These are phyloP conservation scores for Litchi chinensis DNA, from an alignment of 345 rosid species.

Conservation along the genomic window DNA sequence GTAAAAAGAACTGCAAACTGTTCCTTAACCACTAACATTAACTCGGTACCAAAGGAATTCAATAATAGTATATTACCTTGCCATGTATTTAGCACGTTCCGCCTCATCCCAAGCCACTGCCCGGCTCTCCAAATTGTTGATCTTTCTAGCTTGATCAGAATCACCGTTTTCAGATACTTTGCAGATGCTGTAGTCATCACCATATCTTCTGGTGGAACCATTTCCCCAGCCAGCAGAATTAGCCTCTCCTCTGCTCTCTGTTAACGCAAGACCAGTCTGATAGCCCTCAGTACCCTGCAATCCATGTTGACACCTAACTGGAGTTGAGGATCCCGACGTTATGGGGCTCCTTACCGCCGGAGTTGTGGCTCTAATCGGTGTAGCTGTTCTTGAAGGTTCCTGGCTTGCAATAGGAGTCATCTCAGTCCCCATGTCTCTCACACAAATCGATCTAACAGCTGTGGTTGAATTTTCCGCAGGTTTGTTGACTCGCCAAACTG, in stretches of 20 bases:
- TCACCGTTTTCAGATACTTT: constrained; percentile 23
- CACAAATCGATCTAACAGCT: constrained; percentile 67
- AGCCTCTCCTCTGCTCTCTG: constrained; percentile 30
- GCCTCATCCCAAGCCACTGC: constrained; percentile 96
- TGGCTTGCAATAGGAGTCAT: constrained; percentile 93
- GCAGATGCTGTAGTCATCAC: constrained; percentile 25
- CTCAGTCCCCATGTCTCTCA: constrained; percentile 97
- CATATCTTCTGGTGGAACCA: constrained; percentile 10
- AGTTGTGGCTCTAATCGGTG: constrained; percentile 79
- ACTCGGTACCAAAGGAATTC: constrained; percentile 9
- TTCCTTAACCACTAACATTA: not conserved
- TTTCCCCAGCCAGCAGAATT: constrained; percentile 23
- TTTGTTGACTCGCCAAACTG: constrained; percentile 63
- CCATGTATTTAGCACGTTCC: constrained; percentile 87
- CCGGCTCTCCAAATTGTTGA: constrained; percentile 64
- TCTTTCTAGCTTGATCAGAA: constrained; percentile 37
- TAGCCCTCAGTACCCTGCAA: constrained; percentile 28
- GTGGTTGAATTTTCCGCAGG: constrained; percentile 44
- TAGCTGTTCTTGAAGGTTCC: constrained; percentile 90
- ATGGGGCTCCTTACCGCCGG: constrained; percentile 78
- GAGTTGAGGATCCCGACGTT: constrained; percentile 76
- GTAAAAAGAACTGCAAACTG: constrained; percentile 5
- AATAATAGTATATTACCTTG: constrained; percentile 52
- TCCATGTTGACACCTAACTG: constrained; percentile 53
- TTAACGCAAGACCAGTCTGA: constrained; percentile 20